Conservation (phyloP, 352 stramenopile species). For the Phytophthora sojae region DNA sequence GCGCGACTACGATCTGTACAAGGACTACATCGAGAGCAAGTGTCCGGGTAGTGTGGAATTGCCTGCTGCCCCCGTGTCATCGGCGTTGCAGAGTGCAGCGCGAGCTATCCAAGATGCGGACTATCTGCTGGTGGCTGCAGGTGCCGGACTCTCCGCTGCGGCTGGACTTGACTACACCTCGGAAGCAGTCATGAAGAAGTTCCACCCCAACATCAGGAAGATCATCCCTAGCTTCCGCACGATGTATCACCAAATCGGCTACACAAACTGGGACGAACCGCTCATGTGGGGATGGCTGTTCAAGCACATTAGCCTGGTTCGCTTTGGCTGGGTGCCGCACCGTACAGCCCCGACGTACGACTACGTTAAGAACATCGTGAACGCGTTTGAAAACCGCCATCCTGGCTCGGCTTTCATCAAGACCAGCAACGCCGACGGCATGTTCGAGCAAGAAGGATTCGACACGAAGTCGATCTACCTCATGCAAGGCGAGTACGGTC, state of each 20-base stretch:
- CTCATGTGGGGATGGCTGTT: slow-evolving; percentile 75
- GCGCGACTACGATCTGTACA: slow-evolving; percentile 66
- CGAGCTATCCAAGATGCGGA: slow-evolving; percentile 58
- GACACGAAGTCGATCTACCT: slow-evolving; percentile 57
- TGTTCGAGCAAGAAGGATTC: slow-evolving; percentile 81
- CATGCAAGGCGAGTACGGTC: slow-evolving; percentile 72
- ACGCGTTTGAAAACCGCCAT: slow-evolving; percentile 41
- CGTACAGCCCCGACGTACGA: slow-evolving; percentile 65
- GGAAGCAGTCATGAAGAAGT: slow-evolving; percentile 64
- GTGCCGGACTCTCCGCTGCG: slow-evolving; percentile 71
- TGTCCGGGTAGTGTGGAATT: slow-evolving; percentile 27
- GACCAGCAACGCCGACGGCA: slow-evolving; percentile 78
- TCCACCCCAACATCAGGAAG: slow-evolving; percentile 56
- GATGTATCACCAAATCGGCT: slow-evolving; percentile 71
- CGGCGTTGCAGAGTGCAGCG: slow-evolving; percentile 37
- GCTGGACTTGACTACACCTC: slow-evolving; percentile 82
- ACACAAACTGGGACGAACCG: slow-evolving; percentile 44
- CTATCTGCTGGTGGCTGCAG: slow-evolving; percentile 66
- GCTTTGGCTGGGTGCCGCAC: slow-evolving; percentile 56
- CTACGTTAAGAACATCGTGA: slow-evolving; percentile 54
- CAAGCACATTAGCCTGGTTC: slow-evolving; percentile 67
- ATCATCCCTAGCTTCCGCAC: slow-evolving; percentile 59
- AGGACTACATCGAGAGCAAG: slow-evolving; percentile 36
- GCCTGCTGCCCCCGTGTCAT: slow-evolving; percentile 32
- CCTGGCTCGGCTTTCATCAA: slow-evolving; percentile 60